phyloP scores from a whole-genome alignment of 331 rosid species.

The Malus hybrid region DNA sequence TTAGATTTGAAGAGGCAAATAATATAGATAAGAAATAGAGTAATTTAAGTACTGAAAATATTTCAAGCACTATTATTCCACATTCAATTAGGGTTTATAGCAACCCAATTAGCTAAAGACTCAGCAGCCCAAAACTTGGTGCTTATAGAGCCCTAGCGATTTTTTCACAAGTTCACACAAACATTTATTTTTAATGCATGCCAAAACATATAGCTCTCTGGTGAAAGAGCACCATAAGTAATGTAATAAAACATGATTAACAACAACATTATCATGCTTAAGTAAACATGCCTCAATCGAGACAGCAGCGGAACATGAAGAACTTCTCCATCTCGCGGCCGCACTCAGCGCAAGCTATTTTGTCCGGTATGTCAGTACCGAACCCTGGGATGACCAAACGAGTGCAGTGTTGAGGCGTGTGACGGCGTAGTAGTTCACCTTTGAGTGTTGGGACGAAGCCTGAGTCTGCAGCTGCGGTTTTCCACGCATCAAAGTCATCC shows the following conservation, averaged over 20 bases:
- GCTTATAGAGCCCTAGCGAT: not conserved
- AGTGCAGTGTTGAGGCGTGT: slow-evolving; percentile 62
- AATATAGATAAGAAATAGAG: too few species aligned
- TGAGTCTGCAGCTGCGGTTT: not conserved
- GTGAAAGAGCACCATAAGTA: not conserved
- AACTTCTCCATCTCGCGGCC: slow-evolving; percentile 76
- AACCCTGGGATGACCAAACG: slow-evolving; percentile 69
- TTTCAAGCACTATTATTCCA: slow-evolving; percentile 4
- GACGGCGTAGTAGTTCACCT: slow-evolving; percentile 18
- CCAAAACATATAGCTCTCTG: not conserved
- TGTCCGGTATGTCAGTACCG: slow-evolving; percentile 52
- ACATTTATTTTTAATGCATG: not conserved
- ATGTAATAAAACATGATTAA: not conserved
- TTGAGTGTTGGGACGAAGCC: slow-evolving; percentile 41
- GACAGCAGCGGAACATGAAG: slow-evolving; percentile 83
- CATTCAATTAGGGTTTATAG: not conserved
- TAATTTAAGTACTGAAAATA: not conserved
- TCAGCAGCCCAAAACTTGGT: not conserved
- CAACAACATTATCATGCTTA: not conserved
- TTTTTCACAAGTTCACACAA: not conserved
- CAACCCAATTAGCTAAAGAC: not conserved
- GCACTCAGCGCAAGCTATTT: slow-evolving; percentile 74
- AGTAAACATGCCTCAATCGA: slow-evolving; percentile 20
- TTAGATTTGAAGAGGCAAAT: too few species aligned
- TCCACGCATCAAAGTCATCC: slow-evolving; percentile 37